Evolutionary conservation across 1,284 basidiomycete species (phyloP), one percentile per base, ranked within the genome.

Genomic region (Trichosporon sp.): DNA sequence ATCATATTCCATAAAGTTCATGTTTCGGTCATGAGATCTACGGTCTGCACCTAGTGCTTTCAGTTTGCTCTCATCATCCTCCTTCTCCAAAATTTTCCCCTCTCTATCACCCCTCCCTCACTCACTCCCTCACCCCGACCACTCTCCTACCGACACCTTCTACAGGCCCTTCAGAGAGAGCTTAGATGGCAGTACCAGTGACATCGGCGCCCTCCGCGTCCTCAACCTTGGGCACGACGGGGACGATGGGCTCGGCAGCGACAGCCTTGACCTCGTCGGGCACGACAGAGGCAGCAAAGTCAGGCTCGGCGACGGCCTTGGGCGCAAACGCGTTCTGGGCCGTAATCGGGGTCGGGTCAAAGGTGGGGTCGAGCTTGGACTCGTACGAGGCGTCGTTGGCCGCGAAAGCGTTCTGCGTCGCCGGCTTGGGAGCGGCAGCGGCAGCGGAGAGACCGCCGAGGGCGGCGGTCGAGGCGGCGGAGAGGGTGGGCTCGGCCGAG

Each of bases 1-100:
- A 32, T 12, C 8, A 59, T 12, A 43, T 35, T n/a, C 61, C 51
- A 54, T 35, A 63, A 63, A 63, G 61, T 37, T 32, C 61, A 32
- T 35, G 32, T 63, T 54, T 37, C 6, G 51, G 51, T 54, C 51
- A 54, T 54, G 51, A 54, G 51, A 54, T 54, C 51, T 54, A 54
- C 51, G 51, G 51, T 7, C 2, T 21, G 51, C 51, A 54, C 51
- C 2, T 4, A n/a, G 21, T 54, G 51, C 16, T 16, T 54, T 54
- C 51, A 10, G n/a, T 54, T 26, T 10, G 8, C 35, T 37, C 35
- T 37, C 35, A 37, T 37, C 35, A 37, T 10, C 5, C 35, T 37
- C 35, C 35, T 10, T 7, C 35, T 37, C 35, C 8, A 5, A 37
- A 5, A 37, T 10, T 37, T 1, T 37, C 35, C 35, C 35, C 35